Conservation (phyloP, 1,284 basidiomycete genomes). For the Phellinidium pouzarii region DNA sequence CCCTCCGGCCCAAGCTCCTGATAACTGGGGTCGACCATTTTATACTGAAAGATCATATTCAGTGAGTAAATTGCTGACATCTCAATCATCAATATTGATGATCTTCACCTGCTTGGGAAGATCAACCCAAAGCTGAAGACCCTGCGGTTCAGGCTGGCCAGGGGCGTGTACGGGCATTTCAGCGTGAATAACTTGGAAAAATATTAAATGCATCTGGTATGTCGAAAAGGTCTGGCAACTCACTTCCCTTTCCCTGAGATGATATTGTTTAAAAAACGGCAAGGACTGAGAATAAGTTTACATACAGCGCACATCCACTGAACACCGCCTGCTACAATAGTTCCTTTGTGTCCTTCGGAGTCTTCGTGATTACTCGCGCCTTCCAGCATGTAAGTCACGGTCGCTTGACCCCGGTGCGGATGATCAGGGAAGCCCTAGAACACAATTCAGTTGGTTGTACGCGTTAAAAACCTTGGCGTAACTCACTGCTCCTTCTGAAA, state of each 20-base stretch:
- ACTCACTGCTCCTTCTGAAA: constrained; percentile 54
- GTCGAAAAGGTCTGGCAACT: constrained; percentile 18
- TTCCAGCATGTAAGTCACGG: constrained; percentile 84
- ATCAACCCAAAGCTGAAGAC: constrained; percentile 93
- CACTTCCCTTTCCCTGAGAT: constrained; percentile 36
- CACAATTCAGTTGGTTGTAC: constrained; percentile 13
- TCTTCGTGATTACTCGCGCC: constrained; percentile 89
- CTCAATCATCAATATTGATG: background rate
- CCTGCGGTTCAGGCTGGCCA: constrained; percentile 63
- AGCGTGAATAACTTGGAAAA: constrained; percentile 60
- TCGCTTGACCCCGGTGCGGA: constrained; percentile 85
- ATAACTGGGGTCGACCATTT: constrained; percentile 79
- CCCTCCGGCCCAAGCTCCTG: constrained; percentile 64
- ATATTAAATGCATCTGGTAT: background rate
- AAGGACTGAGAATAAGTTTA: constrained; percentile 5
- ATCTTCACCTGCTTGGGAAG: constrained; percentile 64
- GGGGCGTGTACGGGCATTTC: constrained; percentile 83
- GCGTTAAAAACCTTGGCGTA: background rate
- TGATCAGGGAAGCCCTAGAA: constrained; percentile 72
- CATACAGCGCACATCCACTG: constrained; percentile 93
- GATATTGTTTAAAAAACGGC: background rate
- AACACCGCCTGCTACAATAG: constrained; percentile 78
- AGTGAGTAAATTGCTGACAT: background rate
- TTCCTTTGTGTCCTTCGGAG: constrained; percentile 82
- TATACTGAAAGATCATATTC: constrained; percentile 54